Base-by-base conservation (phyloP, 1,284 basidiomycete species). In the Moesziomyces antarcticus region DNA sequence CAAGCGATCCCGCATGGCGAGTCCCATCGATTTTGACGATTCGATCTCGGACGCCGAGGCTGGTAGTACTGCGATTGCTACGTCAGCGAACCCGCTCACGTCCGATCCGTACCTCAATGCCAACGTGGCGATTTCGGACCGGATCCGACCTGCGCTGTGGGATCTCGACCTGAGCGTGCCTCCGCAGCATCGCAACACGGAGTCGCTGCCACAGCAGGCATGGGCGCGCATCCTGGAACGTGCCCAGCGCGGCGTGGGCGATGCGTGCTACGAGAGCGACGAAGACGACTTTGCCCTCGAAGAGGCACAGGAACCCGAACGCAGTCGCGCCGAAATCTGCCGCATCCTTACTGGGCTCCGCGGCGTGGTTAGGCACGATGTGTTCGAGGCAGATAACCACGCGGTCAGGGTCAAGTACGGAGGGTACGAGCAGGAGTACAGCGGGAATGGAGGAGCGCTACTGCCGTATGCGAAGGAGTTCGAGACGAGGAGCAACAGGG, bases 181-280 rank as follows among this genome's bases (percentile, higher is more conserved):
- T 8, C 54, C 48, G 1, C 52, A 56, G 21, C 52, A 60, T 21
- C 56, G 65, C 20, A 62, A 54, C 20, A 22, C 58, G 3, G 52
- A 70, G 13, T 61, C 64, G 7, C 57, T 81, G 5, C 60, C 78
- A 1, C 63, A 64, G 24, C 41, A 70, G 20, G 78, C 80, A 11
- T 81, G 80, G 80, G 44, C 66, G 6, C 61, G 80, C 13, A 81
- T 81, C 42, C 52, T 81, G 24, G 77, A 81, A 21, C 63, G 80
- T 6, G 80, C 80, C 1, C 70, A 73, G 33, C 55, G 74, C 20
- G 80, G 80, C 1, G 76, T 80, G 3, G 80, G 80, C 18, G 80
- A 81, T 42, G 80, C 80, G 18, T 73, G 74, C 59, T 81, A 81
- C 56, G 73, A 80, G 40, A 68, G 61, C 44, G 78, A 77, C 57